Base-by-base conservation (phyloP, 768 basidiomycete genomes). In the Boletus reticuloceps region DNA sequence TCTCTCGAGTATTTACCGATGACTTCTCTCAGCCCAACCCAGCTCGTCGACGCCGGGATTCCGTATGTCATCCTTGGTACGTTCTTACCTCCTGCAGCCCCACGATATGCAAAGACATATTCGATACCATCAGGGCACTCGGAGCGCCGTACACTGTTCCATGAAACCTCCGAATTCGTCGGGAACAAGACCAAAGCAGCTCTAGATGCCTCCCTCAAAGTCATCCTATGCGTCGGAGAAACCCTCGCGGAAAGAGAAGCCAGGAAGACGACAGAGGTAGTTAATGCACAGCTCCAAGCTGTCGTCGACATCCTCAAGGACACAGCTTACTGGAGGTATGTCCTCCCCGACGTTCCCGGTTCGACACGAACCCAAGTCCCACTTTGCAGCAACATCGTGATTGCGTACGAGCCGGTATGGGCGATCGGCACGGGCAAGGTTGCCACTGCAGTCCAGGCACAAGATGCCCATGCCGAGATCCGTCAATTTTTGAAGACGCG, bases 361-460 rank as follows among this genome's bases (percentile, higher is more conserved):
- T 31, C 37, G 20, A 41, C 17, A n/a, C 38, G 14, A 20, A 20
- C 11, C 27, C 34, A 19, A 32, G 8, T 16, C 20, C 38, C 31
- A 1, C 14, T 16, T 45, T 54, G 7, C 58, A 95, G 94, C 66
- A 84, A 90, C 59, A 79, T 98, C 66, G 96, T 99, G 54, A 81
- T 99, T 64, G 97, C 97, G 19, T 99, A 95, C 72, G 93, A 96
- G 72, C 92, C 94, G 41, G 92, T 98, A 17, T 98, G 97, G 96
- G 96, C 97, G 34, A 98, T 98, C 71, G 97, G 97, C 43, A 98
- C 96, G 13, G 96, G 96, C 59, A 96, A 90, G 72, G 95, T 97
- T 50, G 96, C 96, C 43, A 91, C 91, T 32, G 78, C 90, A 1
- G 79, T 77, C n/a, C 90, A 98, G 76, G 97, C 97, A 1, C 96